Conservation (phyloP, 768 basidiomycete genomes). For the Dictyophora rubrovolvata region DNA sequence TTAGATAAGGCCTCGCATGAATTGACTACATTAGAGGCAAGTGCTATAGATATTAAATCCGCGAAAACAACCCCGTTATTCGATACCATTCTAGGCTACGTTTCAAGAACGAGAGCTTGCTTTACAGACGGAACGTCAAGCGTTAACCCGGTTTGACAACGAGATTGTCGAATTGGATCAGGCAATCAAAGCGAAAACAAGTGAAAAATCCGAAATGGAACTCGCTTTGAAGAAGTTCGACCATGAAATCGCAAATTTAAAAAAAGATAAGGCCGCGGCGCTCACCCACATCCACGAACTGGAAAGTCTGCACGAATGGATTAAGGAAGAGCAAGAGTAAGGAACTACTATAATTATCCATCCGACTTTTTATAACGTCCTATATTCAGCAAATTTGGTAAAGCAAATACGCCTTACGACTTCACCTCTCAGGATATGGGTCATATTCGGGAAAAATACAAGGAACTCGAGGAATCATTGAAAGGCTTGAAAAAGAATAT, state of each 20-base stretch:
- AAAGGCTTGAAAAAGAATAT: constrained; percentile 91
- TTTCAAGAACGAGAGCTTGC: constrained; percentile 58
- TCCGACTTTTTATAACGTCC: not conserved
- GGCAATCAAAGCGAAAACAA: constrained; percentile 74
- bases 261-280: constrained; percentile 55
- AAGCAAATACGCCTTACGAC: constrained; percentile 71
- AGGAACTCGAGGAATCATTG: constrained; percentile 67
- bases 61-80: not conserved
- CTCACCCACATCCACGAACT: constrained; percentile 44
- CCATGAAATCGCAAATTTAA: constrained; percentile 52
- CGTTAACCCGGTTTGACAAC: constrained; percentile 77
- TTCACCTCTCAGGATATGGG: constrained; percentile 57
- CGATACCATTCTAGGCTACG: constrained; percentile 28
- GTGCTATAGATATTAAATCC: not conserved
- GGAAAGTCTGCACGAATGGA: constrained; percentile 86
- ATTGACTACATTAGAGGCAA: constrained; percentile 36
- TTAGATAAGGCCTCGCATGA: constrained; percentile 48
- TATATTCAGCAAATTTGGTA: constrained; percentile 65
- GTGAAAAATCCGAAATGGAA: constrained; percentile 55
- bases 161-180: constrained; percentile 79
- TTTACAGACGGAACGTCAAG: constrained; percentile 78
- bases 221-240: constrained; percentile 54
- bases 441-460: constrained; percentile 49
- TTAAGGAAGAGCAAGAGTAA: constrained; percentile 75
- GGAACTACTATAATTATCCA: constrained; percentile 23